Evolutionary conservation across 2,329 filamentous ascomycete genomes (phyloP).

Genomic region (Cladophialophora bantiana): DNA sequence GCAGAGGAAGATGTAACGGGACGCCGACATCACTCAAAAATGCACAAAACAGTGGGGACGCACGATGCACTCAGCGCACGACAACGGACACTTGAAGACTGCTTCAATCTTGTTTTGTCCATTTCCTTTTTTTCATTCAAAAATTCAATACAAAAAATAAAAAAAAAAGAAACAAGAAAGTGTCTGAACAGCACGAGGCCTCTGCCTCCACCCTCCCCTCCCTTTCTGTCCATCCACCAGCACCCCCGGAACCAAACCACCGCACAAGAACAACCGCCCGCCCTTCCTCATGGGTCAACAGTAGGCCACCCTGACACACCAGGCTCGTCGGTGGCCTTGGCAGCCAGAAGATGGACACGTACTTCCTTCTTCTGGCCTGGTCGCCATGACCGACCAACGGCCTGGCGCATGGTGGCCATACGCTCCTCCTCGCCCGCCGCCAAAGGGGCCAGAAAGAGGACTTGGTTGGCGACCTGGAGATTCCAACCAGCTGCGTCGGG

Average conservation of each 20-base stretch:
- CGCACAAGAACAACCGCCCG: conserved; percentile 27
- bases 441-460: conserved; percentile 68
- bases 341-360: conserved; percentile 60
- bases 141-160: conserved; percentile 15
- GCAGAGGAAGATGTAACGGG: neutral
- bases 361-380: conserved; percentile 66
- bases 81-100: neutral
- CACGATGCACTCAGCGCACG: conserved; percentile 6
- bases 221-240: conserved; percentile 17
- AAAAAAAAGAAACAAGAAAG: neutral
- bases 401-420: conserved; percentile 66
- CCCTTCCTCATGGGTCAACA: conserved; percentile 39
- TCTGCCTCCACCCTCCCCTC: conserved; percentile 11
- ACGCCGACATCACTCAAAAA: neutral
- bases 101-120: neutral
- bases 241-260: conserved; percentile 9
- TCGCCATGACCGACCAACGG: conserved; percentile 66
- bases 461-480: conserved; percentile 67
- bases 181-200: conserved; percentile 3
- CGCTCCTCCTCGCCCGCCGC: conserved; percentile 61
- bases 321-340: conserved; percentile 18
- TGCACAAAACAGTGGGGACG: neutral
- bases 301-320: conserved; percentile 30
- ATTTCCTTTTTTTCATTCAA: neutral
- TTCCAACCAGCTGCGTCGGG: conserved; percentile 70